Base-by-base conservation (phyloP, 441 rosid genomes). In the Populus tomentosa region DNA sequence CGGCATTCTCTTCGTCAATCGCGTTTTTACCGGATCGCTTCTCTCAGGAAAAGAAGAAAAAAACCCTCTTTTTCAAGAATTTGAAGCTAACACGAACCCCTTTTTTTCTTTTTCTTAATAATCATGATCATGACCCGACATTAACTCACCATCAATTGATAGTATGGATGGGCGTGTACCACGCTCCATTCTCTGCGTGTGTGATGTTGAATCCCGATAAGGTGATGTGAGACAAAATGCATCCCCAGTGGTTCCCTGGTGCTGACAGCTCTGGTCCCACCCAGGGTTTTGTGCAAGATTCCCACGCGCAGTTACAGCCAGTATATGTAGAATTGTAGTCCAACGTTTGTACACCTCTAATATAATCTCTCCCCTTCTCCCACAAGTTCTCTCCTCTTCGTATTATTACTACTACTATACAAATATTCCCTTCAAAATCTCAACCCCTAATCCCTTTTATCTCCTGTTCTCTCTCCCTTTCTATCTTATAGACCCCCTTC, bases 1-100 rank as follows among this genome's bases (percentile, higher is more conserved):
- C 87, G 75, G 89, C 91, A 82, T 88, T 88, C 80, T 82, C 84
- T 85, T 88, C 65, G 90, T 85, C 80, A 75, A 63, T 68, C 75
- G 77, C 86, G 81, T 59, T 77, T 67, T 76, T 46, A 73, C 30
- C 30, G 71, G 75, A 71, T 75, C 69, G 13, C 65, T 74, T 16
- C 50, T 0, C 26, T 32, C 50, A 4, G 21, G 10, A 24, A 24
- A 23, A 6, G 11, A 0, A 10, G 10, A 24, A 24, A 24, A 28
- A n/a, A 4, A 2, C 24, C 30, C 0, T n/a, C 24, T n/a, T 20
- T 8, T 24, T 64, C 24, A 64, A 64, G 14, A 64, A 10, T 42
- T 11, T 42, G 11, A 8, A 64, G 67, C 23, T 24, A 24, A 3
- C 67, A 63, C 67, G 67, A 21, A 2, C 26, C 67, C 16, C 28